Base-by-base conservation (phyloP, 1,139 yeast genomes). In the Wickerhamomyces sp. region DNA sequence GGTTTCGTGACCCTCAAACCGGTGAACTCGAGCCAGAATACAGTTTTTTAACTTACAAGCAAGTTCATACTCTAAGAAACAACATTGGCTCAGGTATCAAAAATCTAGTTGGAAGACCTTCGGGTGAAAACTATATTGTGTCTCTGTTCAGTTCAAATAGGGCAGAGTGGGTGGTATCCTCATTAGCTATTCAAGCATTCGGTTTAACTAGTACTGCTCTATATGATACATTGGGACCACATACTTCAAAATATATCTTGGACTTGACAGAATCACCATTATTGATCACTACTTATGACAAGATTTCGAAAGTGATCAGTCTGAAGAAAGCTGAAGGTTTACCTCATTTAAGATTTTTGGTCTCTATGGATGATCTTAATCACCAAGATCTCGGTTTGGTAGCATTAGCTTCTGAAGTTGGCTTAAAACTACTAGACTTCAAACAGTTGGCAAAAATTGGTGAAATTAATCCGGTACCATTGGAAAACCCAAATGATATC, bases 21-120 rank as follows among this genome's bases (percentile, higher is more conserved):
- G 43, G 43, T 10, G 37, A 39, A 13, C 32, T 22, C 17, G 61
- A 59, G 19, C 57, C 60, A 19, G 43, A 48, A 5, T 85, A 76
- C 60, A 63, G 63, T 25, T 84, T 67, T 61, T 67, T 72, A 46
- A 58, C 74, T 8, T 81, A 70, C 54, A 49, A 47, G 10, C 58
- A 67, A 31, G 64, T 75, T 9, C 61, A 64, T 24, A 47, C 56
- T 33, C 65, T 80, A 38, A 70, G 74, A 40, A 59, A 62, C 37
- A 61, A 73, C 38, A 65, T 84, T 33, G 94, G 89, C 5, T 64
- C 86, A 3, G 95, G 94, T 12, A 52, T 85, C 24, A 72, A 45
- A 41, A 55, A 54, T 4, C 65, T 67, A 35, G 54, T 65, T 28
- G 63, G 63, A 18, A 55, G 61, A 17, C 51, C 61, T 35, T 56